These are phyloP conservation scores for Cladobotryum protrusum DNA, from an alignment of 2,329 filamentous ascomycete genomes.

Conservation along the genomic window DNA sequence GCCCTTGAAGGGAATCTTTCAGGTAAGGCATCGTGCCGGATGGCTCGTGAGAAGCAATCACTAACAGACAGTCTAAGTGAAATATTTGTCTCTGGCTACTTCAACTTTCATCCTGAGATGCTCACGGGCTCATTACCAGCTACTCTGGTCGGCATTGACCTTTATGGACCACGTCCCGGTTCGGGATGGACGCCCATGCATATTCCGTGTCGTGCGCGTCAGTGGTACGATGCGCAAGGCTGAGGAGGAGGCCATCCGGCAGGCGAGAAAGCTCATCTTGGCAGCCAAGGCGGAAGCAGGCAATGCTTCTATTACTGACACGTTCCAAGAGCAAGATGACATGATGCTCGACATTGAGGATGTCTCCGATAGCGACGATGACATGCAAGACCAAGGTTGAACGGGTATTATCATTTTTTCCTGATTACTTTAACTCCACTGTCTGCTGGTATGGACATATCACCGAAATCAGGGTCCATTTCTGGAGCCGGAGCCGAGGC, in stretches of 20 bases:
- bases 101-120: constrained; percentile 89
- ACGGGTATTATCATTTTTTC: constrained; percentile 47
- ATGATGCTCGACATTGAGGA: constrained; percentile 38
- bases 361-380: constrained; percentile 37
- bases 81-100: constrained; percentile 88
- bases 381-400: constrained; percentile 39
- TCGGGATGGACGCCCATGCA: constrained; percentile 57
- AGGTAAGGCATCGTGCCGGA: constrained; percentile 41
- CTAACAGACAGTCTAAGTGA: constrained; percentile 51
- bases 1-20: constrained; percentile 62
- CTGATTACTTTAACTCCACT: constrained; percentile 67
- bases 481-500: constrained; percentile 15
- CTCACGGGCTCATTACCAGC: constrained; percentile 71
- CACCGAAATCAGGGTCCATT: constrained; percentile 44
- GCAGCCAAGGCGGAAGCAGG: constrained; percentile 47
- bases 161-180: constrained; percentile 67
- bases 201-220: constrained; percentile 78
- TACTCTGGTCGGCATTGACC: constrained; percentile 85
- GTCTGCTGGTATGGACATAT: constrained; percentile 47
- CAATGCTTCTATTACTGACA: constrained; percentile 15
- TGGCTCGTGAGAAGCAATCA: not conserved
- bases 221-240: constrained; percentile 90
- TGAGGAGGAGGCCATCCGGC: constrained; percentile 80
- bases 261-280: constrained; percentile 66
- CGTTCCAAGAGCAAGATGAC: constrained; percentile 21